Conservation (phyloP, 495 filamentous ascomycete species). For the Geoglossum glabrum region DNA sequence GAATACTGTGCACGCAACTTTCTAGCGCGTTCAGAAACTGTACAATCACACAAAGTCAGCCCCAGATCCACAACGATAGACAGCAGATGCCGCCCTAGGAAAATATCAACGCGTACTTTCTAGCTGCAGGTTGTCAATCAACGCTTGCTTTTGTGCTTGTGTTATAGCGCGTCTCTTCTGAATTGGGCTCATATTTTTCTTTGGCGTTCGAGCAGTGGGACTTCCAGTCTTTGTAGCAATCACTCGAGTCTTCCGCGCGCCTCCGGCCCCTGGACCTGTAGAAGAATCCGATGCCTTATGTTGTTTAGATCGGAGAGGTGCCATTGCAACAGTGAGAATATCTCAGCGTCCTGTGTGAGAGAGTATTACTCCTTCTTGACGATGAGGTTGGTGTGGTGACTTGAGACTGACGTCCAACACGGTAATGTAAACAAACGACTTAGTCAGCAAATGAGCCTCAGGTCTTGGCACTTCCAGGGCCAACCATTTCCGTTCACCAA, state of each 20-base stretch:
- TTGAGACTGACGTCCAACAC: neutral
- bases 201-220: constrained; percentile 14
- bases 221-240: constrained; percentile 9
- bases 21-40: constrained; percentile 80
- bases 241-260: constrained; percentile 14
- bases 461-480: neutral
- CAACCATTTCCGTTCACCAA: neutral
- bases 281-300: constrained; percentile 34
- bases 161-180: constrained; percentile 48
- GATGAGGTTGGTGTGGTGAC: neutral
- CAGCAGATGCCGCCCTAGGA: neutral
- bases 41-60: neutral
- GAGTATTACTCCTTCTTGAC: neutral
- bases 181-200: neutral
- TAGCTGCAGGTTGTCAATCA: constrained; percentile 82
- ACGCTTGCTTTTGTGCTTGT: constrained; percentile 60
- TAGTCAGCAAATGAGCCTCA: neutral
- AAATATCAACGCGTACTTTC: constrained; percentile 45
- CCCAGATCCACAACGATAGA: neutral
- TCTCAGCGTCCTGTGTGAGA: constrained; percentile 3
- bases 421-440: neutral
- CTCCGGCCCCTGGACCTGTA: constrained; percentile 12
- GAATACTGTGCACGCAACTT: constrained; percentile 83
- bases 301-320: constrained; percentile 32
- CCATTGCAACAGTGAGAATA: constrained; percentile 23